A percentile compares a stretch with the other conserved stretches of the same genome.
phyloP scores from a whole-genome alignment of 441 rosid species.

The Populus hybrid region DNA sequence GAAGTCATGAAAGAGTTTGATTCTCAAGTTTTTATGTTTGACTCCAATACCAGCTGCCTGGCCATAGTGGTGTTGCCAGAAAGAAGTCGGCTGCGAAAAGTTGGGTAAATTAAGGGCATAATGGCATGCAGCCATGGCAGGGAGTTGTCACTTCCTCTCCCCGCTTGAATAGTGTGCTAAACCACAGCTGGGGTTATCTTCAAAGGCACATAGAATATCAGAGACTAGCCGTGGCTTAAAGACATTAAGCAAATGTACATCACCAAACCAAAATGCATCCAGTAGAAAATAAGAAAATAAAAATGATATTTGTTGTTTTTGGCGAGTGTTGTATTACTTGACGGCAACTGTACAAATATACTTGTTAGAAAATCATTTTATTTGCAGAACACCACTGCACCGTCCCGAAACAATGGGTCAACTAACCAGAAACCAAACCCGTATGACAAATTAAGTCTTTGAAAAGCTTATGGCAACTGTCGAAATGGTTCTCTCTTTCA shows the following conservation, averaged over 20 bases:
- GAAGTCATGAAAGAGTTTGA: not conserved
- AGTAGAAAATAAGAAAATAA: too few species aligned
- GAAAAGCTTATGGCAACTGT: not conserved
- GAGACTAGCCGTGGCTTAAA: too few species aligned
- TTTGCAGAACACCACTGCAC: not conserved
- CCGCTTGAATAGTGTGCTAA: too few species aligned
- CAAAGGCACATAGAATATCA: not conserved
- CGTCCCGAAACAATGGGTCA: too few species aligned
- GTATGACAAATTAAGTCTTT: not conserved
- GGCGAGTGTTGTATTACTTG: not conserved
- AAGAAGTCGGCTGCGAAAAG: not conserved
- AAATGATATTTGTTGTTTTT: not conserved
- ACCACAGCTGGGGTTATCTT: not conserved
- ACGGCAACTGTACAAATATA: not conserved
- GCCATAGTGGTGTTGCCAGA: not conserved
- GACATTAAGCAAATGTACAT: not conserved
- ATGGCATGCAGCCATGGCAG: not conserved
- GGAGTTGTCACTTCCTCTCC: not conserved
- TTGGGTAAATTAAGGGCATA: not conserved
- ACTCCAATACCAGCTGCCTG: not conserved
- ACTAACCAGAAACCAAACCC: not conserved
- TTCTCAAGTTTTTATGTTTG: not conserved
- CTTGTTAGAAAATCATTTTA: not conserved
- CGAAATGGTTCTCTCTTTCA: not conserved
- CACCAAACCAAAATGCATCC: not conserved